Conservation (phyloP, 495 filamentous ascomycete genomes). For the Lasiosphaeria hispida region DNA sequence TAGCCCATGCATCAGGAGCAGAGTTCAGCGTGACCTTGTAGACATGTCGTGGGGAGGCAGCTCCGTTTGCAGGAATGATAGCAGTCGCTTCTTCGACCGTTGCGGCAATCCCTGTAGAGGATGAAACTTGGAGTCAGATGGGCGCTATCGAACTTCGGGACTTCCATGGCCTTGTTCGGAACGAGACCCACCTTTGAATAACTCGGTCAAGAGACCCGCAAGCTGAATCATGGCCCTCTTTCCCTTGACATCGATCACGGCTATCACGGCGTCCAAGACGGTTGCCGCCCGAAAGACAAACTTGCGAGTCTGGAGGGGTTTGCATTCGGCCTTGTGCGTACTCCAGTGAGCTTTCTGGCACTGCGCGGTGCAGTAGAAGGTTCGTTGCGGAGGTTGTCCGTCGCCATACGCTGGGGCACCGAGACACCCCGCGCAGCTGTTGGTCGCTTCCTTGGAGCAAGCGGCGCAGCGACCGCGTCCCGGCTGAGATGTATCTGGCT, state of each 20-base stretch:
- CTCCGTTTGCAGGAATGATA: neutral
- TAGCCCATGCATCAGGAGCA: neutral
- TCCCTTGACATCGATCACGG: neutral
- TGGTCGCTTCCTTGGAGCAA: constrained; percentile 5
- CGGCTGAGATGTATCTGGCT: neutral
- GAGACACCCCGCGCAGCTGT: constrained; percentile 4
- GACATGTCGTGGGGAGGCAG: neutral
- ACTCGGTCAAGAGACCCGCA: neutral
- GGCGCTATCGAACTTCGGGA: neutral
- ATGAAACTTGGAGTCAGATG: neutral
- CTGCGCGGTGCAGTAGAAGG: constrained; percentile 1
- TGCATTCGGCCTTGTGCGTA: constrained; percentile 6
- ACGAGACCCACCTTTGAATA: neutral
- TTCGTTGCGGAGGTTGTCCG: neutral
- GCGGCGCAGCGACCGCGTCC: neutral
- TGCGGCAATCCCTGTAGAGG: neutral
- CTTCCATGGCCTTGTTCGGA: too few relatives aligned
- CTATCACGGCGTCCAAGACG: neutral
- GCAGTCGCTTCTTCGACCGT: neutral
- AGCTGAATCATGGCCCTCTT: neutral
- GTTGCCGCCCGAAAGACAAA: neutral
- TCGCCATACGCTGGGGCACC: constrained; percentile 1
- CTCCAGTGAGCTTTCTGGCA: constrained; percentile 5
- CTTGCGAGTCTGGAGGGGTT: constrained; percentile 5
- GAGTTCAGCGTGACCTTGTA: constrained; percentile 1